A percentile compares a stretch with the other conserved stretches of the same genome.
phyloP scores from a whole-genome alignment of 2,329 filamentous ascomycete species.

The Epicoccum nigrum region DNA sequence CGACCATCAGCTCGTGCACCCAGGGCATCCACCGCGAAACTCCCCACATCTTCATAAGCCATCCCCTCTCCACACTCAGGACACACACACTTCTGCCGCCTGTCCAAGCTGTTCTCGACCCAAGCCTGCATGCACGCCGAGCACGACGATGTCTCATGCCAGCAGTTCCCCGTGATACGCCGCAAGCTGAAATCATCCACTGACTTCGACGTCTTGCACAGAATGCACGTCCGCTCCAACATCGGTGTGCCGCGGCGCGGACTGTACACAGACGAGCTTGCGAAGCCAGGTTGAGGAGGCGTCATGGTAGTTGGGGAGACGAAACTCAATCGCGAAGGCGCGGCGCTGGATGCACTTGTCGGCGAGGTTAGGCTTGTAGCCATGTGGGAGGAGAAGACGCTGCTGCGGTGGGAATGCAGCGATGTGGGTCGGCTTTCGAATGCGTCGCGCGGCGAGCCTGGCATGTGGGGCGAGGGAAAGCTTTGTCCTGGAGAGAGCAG shows the following conservation, averaged over 20 bases:
- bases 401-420: slow-evolving; percentile 21
- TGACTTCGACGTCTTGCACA: slow-evolving; percentile 34
- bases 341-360: slow-evolving; percentile 18
- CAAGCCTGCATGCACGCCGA: slow-evolving; percentile 33
- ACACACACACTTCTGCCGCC: slow-evolving; percentile 30
- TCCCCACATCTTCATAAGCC: slow-evolving; percentile 32
- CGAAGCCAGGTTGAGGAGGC: slow-evolving; percentile 7
- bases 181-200: slow-evolving; percentile 29
- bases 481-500: slow-evolving; percentile 4
- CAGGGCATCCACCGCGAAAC: slow-evolving; percentile 26
- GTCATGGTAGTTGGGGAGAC: slow-evolving; percentile 10
- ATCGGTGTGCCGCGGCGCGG: slow-evolving; percentile 27
- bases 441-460: slow-evolving; percentile 7
- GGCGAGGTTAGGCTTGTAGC: slow-evolving; percentile 15
- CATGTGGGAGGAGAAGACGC: slow-evolving; percentile 21
- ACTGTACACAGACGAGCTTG: slow-evolving; percentile 5
- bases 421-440: slow-evolving; percentile 24
- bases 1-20: slow-evolving; percentile 13
- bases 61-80: slow-evolving; percentile 39
- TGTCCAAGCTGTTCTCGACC: slow-evolving; percentile 31
- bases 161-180: slow-evolving; percentile 32
- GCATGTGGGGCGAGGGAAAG: slow-evolving; percentile 4
- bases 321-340: slow-evolving; percentile 11
- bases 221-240: slow-evolving; percentile 31
- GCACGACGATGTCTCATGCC: slow-evolving; percentile 40